Conservation (phyloP, 2,329 filamentous ascomycete species). For the Phialophora chinensis region DNA sequence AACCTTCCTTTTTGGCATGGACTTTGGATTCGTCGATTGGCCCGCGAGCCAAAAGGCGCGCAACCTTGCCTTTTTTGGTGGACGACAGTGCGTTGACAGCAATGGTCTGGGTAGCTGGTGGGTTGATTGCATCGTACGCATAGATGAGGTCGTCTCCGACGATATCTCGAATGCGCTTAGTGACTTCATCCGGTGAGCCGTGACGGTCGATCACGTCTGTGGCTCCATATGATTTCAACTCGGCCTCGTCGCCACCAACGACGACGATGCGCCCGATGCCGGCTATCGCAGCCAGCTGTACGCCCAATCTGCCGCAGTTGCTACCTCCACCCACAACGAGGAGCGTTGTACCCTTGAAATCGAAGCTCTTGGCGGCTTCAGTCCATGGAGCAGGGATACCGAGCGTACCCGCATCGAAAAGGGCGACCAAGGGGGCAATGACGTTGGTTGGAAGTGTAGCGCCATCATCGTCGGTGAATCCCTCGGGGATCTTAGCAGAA, state of each 20-base stretch:
- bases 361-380: slow-evolving; percentile 32
- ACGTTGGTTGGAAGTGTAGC: slow-evolving; percentile 48
- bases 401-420: slow-evolving; percentile 46
- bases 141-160: slow-evolving; percentile 51
- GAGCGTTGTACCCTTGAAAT: slow-evolving; percentile 33
- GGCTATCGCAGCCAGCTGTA: slow-evolving; percentile 39
- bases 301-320: slow-evolving; percentile 39
- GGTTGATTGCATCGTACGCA: slow-evolving; percentile 47
- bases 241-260: slow-evolving; percentile 43
- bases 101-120: slow-evolving; percentile 39
- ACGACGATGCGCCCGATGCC: slow-evolving; percentile 50
- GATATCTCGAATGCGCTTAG: slow-evolving; percentile 44
- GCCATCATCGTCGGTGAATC: slow-evolving; percentile 46
- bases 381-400: slow-evolving; percentile 40
- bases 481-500: slow-evolving; percentile 45
- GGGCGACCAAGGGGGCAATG: slow-evolving; percentile 44
- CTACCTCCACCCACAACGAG: slow-evolving; percentile 42
- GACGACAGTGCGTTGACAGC: slow-evolving; percentile 47
- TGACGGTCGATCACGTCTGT: slow-evolving; percentile 53
- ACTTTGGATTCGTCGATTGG: slow-evolving; percentile 42
- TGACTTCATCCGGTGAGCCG: slow-evolving; percentile 42
- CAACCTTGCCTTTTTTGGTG: slow-evolving; percentile 46
- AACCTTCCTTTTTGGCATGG: slow-evolving; percentile 44
- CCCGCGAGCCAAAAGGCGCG: slow-evolving; percentile 35
- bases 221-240: slow-evolving; percentile 47